These are phyloP conservation scores for Farysia itapuensis DNA, from an alignment of 1,284 basidiomycete species.

Conservation along the genomic window DNA sequence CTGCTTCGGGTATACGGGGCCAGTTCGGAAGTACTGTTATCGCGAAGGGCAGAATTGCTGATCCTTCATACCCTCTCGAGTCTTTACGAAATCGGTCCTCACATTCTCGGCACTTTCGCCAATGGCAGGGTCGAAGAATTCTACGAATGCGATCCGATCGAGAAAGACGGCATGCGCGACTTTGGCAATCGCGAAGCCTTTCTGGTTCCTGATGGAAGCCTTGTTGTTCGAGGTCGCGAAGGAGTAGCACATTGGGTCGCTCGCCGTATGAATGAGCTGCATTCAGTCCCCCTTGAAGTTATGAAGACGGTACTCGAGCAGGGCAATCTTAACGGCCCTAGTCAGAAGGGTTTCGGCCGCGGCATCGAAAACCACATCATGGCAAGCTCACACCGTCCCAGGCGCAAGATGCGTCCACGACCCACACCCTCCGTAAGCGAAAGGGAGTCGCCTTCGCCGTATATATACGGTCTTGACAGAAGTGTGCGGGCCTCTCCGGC, in stretches of 20 bases:
- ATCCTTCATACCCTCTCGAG: constrained; percentile 57
- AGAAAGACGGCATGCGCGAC: constrained; percentile 51
- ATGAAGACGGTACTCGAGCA: constrained; percentile 57
- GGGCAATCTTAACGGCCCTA: constrained; percentile 48
- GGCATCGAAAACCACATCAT: constrained; percentile 58
- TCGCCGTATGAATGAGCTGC: constrained; percentile 57
- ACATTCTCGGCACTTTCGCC: constrained; percentile 58
- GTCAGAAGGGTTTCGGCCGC: constrained; percentile 52
- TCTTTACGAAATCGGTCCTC: constrained; percentile 58
- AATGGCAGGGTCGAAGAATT: constrained; percentile 58
- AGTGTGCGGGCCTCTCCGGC: constrained; percentile 39
- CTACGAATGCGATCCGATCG: constrained; percentile 54
- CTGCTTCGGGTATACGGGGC: constrained; percentile 56
- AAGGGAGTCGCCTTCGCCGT: constrained; percentile 13
- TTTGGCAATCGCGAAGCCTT: constrained; percentile 40
- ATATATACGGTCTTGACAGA: constrained; percentile 15
- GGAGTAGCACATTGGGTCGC: constrained; percentile 56
- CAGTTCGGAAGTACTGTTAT: constrained; percentile 51
- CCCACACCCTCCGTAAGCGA: constrained; percentile 5
- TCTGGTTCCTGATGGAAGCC: constrained; percentile 30
- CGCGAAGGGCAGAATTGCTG: constrained; percentile 53
- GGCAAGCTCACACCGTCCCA: constrained; percentile 50
- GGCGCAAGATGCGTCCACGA: constrained; percentile 26
- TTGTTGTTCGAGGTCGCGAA: constrained; percentile 40
- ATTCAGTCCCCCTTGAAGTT: constrained; percentile 57